Evolutionary conservation across 768 basidiomycete species (phyloP), one percentile per base, ranked within the genome.

Genomic region (Boletales sp.): DNA sequence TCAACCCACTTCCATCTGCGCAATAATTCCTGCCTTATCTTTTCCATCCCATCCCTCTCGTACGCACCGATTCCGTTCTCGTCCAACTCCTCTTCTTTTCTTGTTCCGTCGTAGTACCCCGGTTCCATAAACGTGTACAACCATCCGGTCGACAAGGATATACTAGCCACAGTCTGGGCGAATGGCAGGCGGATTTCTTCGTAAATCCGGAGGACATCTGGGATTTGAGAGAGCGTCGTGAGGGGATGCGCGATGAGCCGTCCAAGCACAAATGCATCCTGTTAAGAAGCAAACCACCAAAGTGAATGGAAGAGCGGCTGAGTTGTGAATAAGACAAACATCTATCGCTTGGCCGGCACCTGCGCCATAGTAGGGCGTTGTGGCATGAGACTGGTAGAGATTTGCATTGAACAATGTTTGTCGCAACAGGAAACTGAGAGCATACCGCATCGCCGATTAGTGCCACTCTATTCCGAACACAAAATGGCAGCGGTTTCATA

Each of bases 391-490:
- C 61, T 62, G 38, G n/a, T 14, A 13, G 8, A 17, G 11, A 17
- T 37, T 15, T 13, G 8, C 24, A 24, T 24, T 24, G 24, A 24
- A 24, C 24, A 24, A 24, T 24, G 24, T 5, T 24, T 24, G 24
- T 24, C 24, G 24, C 5, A 24, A 24, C 24, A 24, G 5, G 24
- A 3, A 24, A 24, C 24, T 24, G 24, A 24, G 24, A 24, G 51
- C 69, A 40, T 44, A 76, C 75, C n/a, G 81, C 73, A 55, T 83
- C 81, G 7, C 80, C 80, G 3, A 76, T 60, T 8, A 84, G 66
- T 7, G 72, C 72, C 0, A 81, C 72, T 6, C 68, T 63, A 9
- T 70, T 70, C 14, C 57, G 63, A 2, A 71, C 69, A 41, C 68
- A 78, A 5, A 67, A 68, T 0, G 72, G 68, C 9, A 81, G 61